phyloP scores from a whole-genome alignment of 768 basidiomycete species.

The Lactarius trivialis region DNA sequence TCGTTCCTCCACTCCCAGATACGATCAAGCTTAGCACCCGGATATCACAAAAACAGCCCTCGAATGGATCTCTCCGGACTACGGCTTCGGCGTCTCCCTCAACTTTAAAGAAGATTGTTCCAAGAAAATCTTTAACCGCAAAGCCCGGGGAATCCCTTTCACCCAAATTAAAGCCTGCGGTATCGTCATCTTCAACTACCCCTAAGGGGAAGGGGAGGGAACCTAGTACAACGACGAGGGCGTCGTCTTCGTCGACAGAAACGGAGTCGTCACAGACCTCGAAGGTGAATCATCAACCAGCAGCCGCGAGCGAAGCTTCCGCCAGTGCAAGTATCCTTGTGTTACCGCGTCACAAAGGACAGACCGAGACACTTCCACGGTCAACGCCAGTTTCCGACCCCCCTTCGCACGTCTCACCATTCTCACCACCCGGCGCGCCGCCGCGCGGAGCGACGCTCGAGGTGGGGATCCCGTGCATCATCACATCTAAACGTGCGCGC shows the following conservation, averaged over 20 bases:
- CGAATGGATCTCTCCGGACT: constrained; percentile 20
- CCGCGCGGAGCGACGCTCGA: constrained; percentile 69
- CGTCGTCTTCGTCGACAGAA: constrained; percentile 7
- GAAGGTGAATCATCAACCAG: background rate
- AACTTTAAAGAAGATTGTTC: constrained; percentile 20
- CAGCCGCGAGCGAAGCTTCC: constrained; percentile 14
- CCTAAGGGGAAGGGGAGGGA: constrained; percentile 22
- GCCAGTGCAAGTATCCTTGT: constrained; percentile 28
- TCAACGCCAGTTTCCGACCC: constrained; percentile 17
- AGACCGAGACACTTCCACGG: constrained; percentile 32
- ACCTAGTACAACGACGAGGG: constrained; percentile 20
- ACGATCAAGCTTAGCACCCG: constrained; percentile 8
- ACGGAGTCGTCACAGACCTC: background rate
- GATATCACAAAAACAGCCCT: constrained; percentile 6
- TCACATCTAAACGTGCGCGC: constrained; percentile 72
- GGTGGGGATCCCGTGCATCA: constrained; percentile 87
- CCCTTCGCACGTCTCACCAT: constrained; percentile 7
- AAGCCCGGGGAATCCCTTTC: constrained; percentile 11
- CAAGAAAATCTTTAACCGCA: constrained; percentile 13
- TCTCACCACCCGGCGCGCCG: constrained; percentile 24
- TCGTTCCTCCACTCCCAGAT: constrained; percentile 17
- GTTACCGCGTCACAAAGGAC: constrained; percentile 34
- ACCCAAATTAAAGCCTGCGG: constrained; percentile 5
- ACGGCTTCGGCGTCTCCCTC: constrained; percentile 23
- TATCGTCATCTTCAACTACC: background rate